Evolutionary conservation across 805 yeast genomes (phyloP).

Genomic region (Scheffersomyces lignosus): DNA sequence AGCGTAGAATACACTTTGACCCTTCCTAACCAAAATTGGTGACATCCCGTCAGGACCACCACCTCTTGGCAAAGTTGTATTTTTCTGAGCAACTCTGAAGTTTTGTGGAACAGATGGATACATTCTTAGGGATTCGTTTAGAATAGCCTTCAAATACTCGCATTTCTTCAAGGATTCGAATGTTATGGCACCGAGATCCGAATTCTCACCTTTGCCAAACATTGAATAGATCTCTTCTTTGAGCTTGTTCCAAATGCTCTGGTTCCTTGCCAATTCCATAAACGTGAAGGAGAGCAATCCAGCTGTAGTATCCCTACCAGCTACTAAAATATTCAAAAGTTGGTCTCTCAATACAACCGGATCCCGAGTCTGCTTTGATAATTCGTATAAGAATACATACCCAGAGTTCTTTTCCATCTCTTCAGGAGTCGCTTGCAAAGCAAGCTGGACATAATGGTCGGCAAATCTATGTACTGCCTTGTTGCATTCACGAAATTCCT

Average conservation of each 20-base stretch:
- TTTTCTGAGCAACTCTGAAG: slow-evolving; percentile 44
- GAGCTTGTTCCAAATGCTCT: slow-evolving; percentile 34
- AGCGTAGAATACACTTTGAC: slow-evolving; percentile 19
- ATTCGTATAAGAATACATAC: slow-evolving; percentile 48
- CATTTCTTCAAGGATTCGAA: slow-evolving; percentile 51
- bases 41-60: slow-evolving; percentile 37
- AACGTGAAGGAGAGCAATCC: slow-evolving; percentile 47
- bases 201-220: slow-evolving; percentile 33
- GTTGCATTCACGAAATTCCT: slow-evolving; percentile 15
- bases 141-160: slow-evolving; percentile 45
- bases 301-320: slow-evolving; percentile 61
- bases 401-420: slow-evolving; percentile 33
- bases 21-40: slow-evolving; percentile 25
- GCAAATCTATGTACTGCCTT: slow-evolving; percentile 31
- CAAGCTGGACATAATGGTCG: slow-evolving; percentile 40
- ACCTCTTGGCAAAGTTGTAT: slow-evolving; percentile 51
- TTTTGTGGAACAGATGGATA: slow-evolving; percentile 55
- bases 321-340: slow-evolving; percentile 49
- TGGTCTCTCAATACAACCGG: slow-evolving; percentile 50
- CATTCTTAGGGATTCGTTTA: slow-evolving; percentile 50
- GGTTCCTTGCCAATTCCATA: slow-evolving; percentile 46
- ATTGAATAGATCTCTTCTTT: slow-evolving; percentile 33
- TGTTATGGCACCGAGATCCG: slow-evolving; percentile 36
- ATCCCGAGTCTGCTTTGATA: slow-evolving; percentile 49
- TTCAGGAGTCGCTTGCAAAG: slow-evolving; percentile 28